Base-by-base conservation (phyloP, 2,329 filamentous ascomycete genomes). In the Cladosporium colombiae region DNA sequence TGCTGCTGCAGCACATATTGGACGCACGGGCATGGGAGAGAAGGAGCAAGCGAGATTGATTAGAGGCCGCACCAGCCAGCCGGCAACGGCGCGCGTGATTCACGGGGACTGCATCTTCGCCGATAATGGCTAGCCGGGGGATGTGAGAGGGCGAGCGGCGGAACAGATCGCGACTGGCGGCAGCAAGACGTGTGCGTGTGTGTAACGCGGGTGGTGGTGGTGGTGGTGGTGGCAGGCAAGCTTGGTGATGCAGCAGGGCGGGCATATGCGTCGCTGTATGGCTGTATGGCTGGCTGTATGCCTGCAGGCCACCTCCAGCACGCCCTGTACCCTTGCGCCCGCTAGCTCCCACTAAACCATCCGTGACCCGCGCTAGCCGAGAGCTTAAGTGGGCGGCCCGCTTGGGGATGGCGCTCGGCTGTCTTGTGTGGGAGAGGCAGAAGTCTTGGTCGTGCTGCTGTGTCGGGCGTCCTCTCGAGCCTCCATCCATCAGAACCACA, bases 1-100 rank as follows among this genome's bases (percentile, higher is more conserved):
- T 21, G 44, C 44, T 62, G 49, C 31, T 62, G 60, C 31, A 25
- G 57, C 57, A 49, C 59, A 46, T 55, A 55, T 55, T 33, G 27
- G 23, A 52, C 50, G 61, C 61, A 59, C 56, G 56, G 56, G 25
- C 35, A 31, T 46, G 10, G 50, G 23, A 35, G 18, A 63, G 61
- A 52, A 63, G 61, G 61, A 63, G 61, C 61, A 63, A 63, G 61
- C 61, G 61, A 63, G 61, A 63, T 63, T 63, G 35, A 56, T 63
- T 40, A 44, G 61, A 63, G 35, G 61, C 31, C 61, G 61, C 61
- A 56, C 61, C 61, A 53, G 50, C 61, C 60, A 62, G 40, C 31
- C 60, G 25, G 49, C 60, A 62, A 62, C 60, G 60, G 60, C 60
- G 60, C 60, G 59, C 46, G 60, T 62, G 60, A 62, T 62, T 62